phyloP scores from a whole-genome alignment of 1,284 basidiomycete species.

The Cronartium ribicola region DNA sequence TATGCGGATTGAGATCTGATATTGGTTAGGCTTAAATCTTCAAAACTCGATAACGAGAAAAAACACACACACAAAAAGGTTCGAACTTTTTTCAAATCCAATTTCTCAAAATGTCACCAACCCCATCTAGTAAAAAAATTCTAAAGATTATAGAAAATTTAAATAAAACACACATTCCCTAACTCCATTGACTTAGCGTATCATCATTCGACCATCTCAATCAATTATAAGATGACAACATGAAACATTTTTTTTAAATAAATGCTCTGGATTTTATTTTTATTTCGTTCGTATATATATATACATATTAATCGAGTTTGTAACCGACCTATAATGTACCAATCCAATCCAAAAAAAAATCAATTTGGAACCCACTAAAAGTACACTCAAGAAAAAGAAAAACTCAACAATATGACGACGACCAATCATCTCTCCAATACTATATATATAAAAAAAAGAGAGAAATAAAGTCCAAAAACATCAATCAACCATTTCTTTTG shows the following conservation, averaged over 20 bases:
- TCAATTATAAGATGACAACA: no score
- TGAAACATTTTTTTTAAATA: background rate
- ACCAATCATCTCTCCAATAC: constrained; percentile 41
- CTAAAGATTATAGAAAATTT: no score
- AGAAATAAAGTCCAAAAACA: background rate
- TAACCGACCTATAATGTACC: constrained; percentile 23
- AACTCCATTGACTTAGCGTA: no score
- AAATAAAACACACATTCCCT: no score
- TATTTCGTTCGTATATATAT: background rate
- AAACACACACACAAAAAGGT: no score
- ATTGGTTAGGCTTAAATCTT: no score
- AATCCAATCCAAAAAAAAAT: background rate
- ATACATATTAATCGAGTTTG: constrained; percentile 32
- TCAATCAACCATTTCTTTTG: background rate
- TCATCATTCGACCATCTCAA: no score
- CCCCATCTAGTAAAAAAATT: no score
- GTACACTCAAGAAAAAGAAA: background rate
- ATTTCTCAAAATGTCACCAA: no score
- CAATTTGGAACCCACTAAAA: background rate
- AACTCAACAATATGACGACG: constrained; percentile 40
- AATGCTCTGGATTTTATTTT: background rate
- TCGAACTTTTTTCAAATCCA: no score
- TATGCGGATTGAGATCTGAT: no score
- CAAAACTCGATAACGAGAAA: no score
- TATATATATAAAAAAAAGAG: background rate